Conservation (phyloP, 2,329 filamentous ascomycete genomes). For the Blastomyces parvus region DNA sequence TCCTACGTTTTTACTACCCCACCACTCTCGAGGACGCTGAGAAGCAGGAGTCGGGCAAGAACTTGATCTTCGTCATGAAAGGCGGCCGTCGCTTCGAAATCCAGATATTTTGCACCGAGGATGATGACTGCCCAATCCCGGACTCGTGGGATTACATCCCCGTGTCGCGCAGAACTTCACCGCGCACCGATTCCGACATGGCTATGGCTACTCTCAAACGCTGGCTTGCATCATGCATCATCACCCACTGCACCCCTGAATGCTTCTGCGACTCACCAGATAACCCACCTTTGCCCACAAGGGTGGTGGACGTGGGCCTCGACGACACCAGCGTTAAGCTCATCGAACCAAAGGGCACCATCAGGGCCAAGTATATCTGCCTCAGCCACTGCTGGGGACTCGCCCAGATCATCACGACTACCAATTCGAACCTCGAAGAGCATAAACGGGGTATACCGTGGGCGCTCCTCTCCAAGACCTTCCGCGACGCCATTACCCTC, state of each 20-base stretch:
- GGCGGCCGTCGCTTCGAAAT: background rate
- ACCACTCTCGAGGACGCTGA: background rate
- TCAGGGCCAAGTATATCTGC: constrained; percentile 2
- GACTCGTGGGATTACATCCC: constrained; percentile 6
- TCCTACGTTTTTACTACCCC: background rate
- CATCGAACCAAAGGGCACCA: background rate
- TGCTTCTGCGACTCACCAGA: constrained; percentile 1
- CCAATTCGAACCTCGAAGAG: background rate
- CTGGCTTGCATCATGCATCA: constrained; percentile 2
- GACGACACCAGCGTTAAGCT: background rate
- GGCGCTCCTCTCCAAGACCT: background rate
- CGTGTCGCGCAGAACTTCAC: background rate
- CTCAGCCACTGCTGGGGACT: constrained; percentile 5
- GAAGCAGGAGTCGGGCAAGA: background rate
- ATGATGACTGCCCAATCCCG: constrained; percentile 3
- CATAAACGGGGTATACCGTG: background rate
- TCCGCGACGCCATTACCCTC: constrained; percentile 3
- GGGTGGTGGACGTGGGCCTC: constrained; percentile 4
- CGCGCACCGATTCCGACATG: background rate
- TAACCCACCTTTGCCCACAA: constrained; percentile 1
- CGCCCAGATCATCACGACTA: constrained; percentile 3
- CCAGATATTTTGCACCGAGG: background rate
- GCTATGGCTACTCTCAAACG: background rate
- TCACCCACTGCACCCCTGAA: constrained; percentile 1
- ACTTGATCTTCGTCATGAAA: constrained; percentile 1